These are phyloP conservation scores for Agaricus blazei DNA, from an alignment of 768 basidiomycete genomes.

Conservation along the genomic window DNA sequence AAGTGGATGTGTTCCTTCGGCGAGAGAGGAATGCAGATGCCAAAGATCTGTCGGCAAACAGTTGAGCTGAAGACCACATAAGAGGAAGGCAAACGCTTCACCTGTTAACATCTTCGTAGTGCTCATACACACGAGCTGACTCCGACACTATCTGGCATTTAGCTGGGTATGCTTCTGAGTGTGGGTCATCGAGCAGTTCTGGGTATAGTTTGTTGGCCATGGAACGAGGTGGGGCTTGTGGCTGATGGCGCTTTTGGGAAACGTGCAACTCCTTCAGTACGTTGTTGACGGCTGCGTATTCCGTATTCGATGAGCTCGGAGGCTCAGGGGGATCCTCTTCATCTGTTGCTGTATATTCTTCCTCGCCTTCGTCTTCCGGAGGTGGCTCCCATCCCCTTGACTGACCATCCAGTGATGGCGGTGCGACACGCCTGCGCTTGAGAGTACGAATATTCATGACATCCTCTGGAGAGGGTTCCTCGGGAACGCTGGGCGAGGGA, in stretches of 20 bases:
- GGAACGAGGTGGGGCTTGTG: slow-evolving; percentile 13
- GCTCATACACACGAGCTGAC: slow-evolving; percentile 43
- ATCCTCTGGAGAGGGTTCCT: slow-evolving; percentile 21
- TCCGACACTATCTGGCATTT: slow-evolving; percentile 18
- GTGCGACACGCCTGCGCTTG: slow-evolving; percentile 51
- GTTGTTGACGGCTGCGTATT: slow-evolving; percentile 60
- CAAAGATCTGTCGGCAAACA: slow-evolving; percentile 41
- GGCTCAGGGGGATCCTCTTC: slow-evolving; percentile 17
- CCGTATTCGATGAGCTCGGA: slow-evolving; percentile 15
- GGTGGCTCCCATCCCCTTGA: slow-evolving; percentile 39
- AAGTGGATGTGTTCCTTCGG: slow-evolving; percentile 33
- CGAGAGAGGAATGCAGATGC: slow-evolving; percentile 65
- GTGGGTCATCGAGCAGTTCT: slow-evolving; percentile 4
- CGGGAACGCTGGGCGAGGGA: slow-evolving; percentile 6
- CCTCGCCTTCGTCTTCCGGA: slow-evolving; percentile 28
- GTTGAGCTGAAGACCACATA: not conserved
- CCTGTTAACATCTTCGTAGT: slow-evolving; percentile 65
- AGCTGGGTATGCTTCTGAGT: not conserved
- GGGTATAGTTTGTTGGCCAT: not conserved
- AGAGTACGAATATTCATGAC: slow-evolving; percentile 23
- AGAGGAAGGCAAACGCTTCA: slow-evolving; percentile 18
- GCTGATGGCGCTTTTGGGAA: slow-evolving; percentile 57
- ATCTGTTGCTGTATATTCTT: slow-evolving; percentile 23
- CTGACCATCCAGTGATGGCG: slow-evolving; percentile 50
- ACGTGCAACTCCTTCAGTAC: slow-evolving; percentile 69